Evolutionary conservation across 257 asterid genomes (phyloP).

Genomic region (Cruciata laevipes): DNA sequence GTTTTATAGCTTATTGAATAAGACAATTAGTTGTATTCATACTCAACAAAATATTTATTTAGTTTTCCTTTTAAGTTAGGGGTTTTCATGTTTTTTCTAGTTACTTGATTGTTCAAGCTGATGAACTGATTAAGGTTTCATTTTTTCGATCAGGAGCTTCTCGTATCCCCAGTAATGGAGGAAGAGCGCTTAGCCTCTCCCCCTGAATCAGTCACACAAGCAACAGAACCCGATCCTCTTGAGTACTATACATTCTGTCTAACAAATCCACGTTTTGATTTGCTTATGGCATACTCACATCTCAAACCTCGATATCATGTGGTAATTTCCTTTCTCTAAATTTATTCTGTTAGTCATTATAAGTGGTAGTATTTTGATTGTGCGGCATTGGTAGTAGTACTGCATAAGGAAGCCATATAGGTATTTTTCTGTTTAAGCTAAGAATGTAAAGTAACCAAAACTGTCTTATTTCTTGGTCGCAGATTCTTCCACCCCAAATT

Average conservation of each 20-base stretch:
- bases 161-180: neutral
- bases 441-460: neutral
- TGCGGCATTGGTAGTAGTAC: too few species aligned
- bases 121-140: too few species aligned
- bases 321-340: conserved; percentile 22
- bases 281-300: conserved; percentile 17
- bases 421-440: too few species aligned
- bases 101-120: too few species aligned
- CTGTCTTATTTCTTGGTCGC: neutral
- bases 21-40: too few species aligned
- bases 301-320: neutral
- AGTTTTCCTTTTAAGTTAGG: too few species aligned
- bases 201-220: neutral
- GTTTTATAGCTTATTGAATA: too few species aligned
- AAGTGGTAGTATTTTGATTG: neutral
- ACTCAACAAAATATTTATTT: too few species aligned
- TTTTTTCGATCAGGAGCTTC: too few species aligned
- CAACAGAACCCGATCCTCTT: conserved; percentile 12
- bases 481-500: conserved; percentile 17
- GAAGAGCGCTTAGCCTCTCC: neutral
- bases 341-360: neutral
- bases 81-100: too few species aligned
- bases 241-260: conserved; percentile 23
- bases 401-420: too few species aligned
- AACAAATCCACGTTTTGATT: conserved; percentile 21